Conservation (phyloP, 2,329 filamentous ascomycete species). For the Lachnellula occidentalis region DNA sequence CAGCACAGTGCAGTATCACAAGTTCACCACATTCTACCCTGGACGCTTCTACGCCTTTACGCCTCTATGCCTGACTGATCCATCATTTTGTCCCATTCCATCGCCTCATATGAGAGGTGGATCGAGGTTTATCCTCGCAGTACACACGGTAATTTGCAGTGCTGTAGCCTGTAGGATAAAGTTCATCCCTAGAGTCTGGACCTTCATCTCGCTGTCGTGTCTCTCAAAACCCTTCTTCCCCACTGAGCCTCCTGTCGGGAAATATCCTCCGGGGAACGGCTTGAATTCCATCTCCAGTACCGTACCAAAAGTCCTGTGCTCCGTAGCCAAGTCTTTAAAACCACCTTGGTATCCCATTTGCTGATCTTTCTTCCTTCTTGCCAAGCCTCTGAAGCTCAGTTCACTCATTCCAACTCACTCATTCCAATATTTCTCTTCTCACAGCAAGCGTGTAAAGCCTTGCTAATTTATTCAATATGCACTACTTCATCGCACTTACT, state of each 20-base stretch:
- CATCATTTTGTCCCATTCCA: background rate
- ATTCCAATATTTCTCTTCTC: background rate
- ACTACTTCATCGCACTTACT: slow-evolving; percentile 21
- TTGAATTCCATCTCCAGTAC: background rate
- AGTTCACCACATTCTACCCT: background rate
- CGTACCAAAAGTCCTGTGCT: background rate
- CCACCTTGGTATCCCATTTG: background rate
- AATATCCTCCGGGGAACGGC: background rate
- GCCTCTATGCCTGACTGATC: too few relatives aligned
- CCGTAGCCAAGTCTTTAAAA: background rate
- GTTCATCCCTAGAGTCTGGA: too few relatives aligned
- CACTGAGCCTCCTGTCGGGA: background rate
- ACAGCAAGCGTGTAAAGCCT: background rate
- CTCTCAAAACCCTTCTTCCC: too few relatives aligned
- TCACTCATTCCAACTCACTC: background rate
- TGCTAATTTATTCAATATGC: slow-evolving; percentile 20
- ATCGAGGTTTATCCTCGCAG: background rate
- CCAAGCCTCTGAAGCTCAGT: background rate
- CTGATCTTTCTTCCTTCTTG: background rate
- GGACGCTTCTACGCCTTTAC: background rate
- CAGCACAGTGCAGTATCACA: too few relatives aligned
- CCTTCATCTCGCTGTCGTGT: too few relatives aligned
- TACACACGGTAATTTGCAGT: background rate
- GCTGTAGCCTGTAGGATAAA: too few relatives aligned
- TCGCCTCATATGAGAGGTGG: slow-evolving; percentile 5